A percentile compares a stretch with the other conserved stretches of the same genome.
phyloP scores from a whole-genome alignment of 306 rosid genomes.

The Abrus pulchellus region DNA sequence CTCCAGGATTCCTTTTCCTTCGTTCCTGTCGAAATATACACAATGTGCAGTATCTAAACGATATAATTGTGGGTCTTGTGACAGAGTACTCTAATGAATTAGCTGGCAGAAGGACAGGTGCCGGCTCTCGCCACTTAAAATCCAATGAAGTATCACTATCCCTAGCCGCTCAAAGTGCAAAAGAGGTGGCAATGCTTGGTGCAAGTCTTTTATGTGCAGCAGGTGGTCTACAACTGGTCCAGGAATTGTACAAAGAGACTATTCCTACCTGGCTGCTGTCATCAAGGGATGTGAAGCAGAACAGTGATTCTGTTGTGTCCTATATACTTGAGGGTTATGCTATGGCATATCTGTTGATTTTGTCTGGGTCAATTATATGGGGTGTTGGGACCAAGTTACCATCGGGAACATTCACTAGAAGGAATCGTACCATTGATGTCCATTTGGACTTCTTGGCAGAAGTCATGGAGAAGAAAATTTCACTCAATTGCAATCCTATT shows the following conservation, averaged over 20 bases:
- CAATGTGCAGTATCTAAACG: slow-evolving; percentile 57
- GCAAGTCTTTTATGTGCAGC: slow-evolving; percentile 68
- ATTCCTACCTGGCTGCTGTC: slow-evolving; percentile 83
- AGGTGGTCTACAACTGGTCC: slow-evolving; percentile 75
- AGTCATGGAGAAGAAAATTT: slow-evolving; percentile 71
- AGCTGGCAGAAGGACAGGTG: slow-evolving; percentile 51
- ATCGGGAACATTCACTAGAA: slow-evolving; percentile 53
- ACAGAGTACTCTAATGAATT: slow-evolving; percentile 58
- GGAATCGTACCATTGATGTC: slow-evolving; percentile 57
- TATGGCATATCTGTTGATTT: slow-evolving; percentile 69
- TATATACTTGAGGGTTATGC: slow-evolving; percentile 70
- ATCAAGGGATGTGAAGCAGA: slow-evolving; percentile 49
- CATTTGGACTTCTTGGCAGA: slow-evolving; percentile 80
- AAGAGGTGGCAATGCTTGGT: slow-evolving; percentile 74
- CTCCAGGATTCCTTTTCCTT: slow-evolving; percentile 84
- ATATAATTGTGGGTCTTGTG: slow-evolving; percentile 67
- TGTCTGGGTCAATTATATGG: slow-evolving; percentile 74
- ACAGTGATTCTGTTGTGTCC: slow-evolving; percentile 49
- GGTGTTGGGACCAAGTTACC: slow-evolving; percentile 62
- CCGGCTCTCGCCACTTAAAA: slow-evolving; percentile 52
- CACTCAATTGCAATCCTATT: slow-evolving; percentile 66
- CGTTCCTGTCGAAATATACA: slow-evolving; percentile 68
- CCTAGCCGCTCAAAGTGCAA: slow-evolving; percentile 63
- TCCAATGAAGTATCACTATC: slow-evolving; percentile 63
- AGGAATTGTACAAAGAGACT: slow-evolving; percentile 69